A percentile compares a stretch with the other conserved stretches of the same genome.
phyloP scores from a whole-genome alignment of 2,329 filamentous ascomycete species.

The Kalaharituber pfeilii region DNA sequence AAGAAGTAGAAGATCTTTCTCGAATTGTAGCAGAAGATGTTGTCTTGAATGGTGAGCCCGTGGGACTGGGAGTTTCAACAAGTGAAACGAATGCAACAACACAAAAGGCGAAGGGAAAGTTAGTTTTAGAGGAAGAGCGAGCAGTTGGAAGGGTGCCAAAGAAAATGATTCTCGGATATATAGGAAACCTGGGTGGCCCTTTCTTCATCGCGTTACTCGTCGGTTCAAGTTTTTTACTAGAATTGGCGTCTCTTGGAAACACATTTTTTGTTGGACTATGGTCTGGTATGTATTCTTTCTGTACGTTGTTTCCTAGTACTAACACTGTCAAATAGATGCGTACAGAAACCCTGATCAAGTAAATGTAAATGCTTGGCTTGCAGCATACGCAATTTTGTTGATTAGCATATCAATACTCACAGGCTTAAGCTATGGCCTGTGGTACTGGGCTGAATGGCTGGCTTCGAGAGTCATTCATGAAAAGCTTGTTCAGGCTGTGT shows the following conservation, averaged over 20 bases:
- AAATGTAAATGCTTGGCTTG: constrained; percentile 14
- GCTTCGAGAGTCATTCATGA: constrained; percentile 14
- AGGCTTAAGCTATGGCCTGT: constrained; percentile 10
- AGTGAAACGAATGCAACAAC: neutral
- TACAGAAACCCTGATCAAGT: constrained; percentile 11
- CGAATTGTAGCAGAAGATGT: constrained; percentile 18
- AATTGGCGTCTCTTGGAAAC: constrained; percentile 19
- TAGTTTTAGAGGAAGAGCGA: constrained; percentile 23
- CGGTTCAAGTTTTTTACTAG: constrained; percentile 17
- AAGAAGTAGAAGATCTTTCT: constrained; percentile 7
- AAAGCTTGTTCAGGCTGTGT: constrained; percentile 13
- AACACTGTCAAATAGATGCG: constrained; percentile 6
- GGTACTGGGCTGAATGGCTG: constrained; percentile 15
- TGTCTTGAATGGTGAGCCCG: neutral
- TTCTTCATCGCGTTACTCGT: constrained; percentile 19
- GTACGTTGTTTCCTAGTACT: constrained; percentile 3
- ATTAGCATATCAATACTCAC: constrained; percentile 10
- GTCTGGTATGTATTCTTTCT: constrained; percentile 11
- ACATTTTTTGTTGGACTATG: constrained; percentile 17
- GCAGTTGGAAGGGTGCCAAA: constrained; percentile 22
- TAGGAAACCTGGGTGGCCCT: constrained; percentile 21
- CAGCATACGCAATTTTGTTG: constrained; percentile 8
- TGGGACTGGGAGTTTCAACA: no score
- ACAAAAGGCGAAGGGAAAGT: constrained; percentile 16
- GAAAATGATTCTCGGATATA: constrained; percentile 20